Conservation (phyloP, 2,329 filamentous ascomycete species). For the Nakataea oryzae region DNA sequence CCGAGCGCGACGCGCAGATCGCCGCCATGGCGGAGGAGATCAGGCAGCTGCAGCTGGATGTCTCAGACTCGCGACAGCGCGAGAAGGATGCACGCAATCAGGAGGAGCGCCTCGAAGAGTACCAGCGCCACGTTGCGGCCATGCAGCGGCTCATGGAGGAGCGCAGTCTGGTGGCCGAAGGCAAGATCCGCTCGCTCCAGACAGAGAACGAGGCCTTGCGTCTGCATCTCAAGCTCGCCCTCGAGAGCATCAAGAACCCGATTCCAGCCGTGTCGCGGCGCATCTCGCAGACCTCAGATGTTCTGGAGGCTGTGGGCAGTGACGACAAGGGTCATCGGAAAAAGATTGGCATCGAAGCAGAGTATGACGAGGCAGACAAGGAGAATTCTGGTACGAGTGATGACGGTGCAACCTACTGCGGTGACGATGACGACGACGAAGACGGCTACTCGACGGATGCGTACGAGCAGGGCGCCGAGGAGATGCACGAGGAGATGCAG, state of each 20-base stretch:
- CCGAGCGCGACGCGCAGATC: slow-evolving; percentile 91
- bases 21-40: slow-evolving; percentile 93
- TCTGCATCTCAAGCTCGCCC: slow-evolving; percentile 76
- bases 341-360: slow-evolving; percentile 18
- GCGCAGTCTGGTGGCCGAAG: slow-evolving; percentile 77
- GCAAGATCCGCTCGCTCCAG: slow-evolving; percentile 83
- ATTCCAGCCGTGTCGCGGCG: slow-evolving; percentile 44
- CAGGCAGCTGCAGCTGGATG: slow-evolving; percentile 67
- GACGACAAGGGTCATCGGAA: slow-evolving; percentile 6
- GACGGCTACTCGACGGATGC: slow-evolving; percentile 39
- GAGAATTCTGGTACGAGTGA: slow-evolving; percentile 11
- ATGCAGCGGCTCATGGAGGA: slow-evolving; percentile 98
- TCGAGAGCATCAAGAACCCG: slow-evolving; percentile 82
- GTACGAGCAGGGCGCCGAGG: slow-evolving; percentile 41
- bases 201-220: slow-evolving; percentile 85
- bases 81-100: slow-evolving; percentile 71
- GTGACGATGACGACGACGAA: slow-evolving; percentile 50
- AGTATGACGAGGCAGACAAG: slow-evolving; percentile 6
- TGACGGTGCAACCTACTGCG: slow-evolving; percentile 15
- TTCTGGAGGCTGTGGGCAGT: slow-evolving; percentile 3
- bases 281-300: slow-evolving; percentile 5
- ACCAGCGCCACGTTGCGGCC: slow-evolving; percentile 77
- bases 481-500: slow-evolving; percentile 79
- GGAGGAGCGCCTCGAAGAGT: slow-evolving; percentile 83
- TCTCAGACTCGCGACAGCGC: slow-evolving; percentile 51